Percentiles rank a stretch among this genome's conserved stretches.
phyloP scores from a whole-genome alignment of 2,329 filamentous ascomycete genomes.

The Neofusicoccum kwambonambiense region DNA sequence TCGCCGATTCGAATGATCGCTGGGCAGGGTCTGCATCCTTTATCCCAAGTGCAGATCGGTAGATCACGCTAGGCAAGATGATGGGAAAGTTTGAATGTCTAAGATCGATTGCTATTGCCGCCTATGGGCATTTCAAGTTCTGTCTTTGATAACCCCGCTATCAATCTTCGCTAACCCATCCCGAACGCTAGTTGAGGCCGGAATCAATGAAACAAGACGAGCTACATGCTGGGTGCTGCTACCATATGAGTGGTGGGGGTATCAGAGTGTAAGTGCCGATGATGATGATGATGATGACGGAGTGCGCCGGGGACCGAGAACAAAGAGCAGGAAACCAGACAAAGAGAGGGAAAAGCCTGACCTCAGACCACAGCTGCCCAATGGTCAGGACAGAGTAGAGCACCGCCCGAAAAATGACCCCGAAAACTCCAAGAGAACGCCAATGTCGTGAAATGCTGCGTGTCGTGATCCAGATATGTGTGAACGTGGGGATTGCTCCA shows the following conservation, averaged over 20 bases:
- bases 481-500: constrained; percentile 12
- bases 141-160: constrained; percentile 8
- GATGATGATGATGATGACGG: constrained; percentile 2
- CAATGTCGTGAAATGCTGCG: constrained; percentile 16
- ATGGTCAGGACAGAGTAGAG: neutral
- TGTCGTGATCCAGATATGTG: constrained; percentile 16
- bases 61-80: neutral
- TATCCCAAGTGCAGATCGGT: neutral
- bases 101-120: constrained; percentile 9
- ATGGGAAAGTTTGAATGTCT: neutral
- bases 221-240: constrained; percentile 15
- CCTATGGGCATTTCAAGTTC: constrained; percentile 3
- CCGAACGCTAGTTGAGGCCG: constrained; percentile 13
- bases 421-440: constrained; percentile 5
- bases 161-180: constrained; percentile 15
- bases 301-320: constrained; percentile 8
- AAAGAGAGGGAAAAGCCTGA: constrained; percentile 6
- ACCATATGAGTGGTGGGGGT: constrained; percentile 16
- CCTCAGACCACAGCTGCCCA: neutral
- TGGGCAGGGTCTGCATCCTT: neutral
- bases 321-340: neutral
- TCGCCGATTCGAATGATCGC: neutral
- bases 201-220: constrained; percentile 16
- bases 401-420: neutral
- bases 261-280: constrained; percentile 17